A percentile compares a stretch with the other conserved stretches of the same genome.
Evolutionary conservation across 352 stramenopile species (phyloP).

Genomic region (Phytopythium oedochilum): DNA sequence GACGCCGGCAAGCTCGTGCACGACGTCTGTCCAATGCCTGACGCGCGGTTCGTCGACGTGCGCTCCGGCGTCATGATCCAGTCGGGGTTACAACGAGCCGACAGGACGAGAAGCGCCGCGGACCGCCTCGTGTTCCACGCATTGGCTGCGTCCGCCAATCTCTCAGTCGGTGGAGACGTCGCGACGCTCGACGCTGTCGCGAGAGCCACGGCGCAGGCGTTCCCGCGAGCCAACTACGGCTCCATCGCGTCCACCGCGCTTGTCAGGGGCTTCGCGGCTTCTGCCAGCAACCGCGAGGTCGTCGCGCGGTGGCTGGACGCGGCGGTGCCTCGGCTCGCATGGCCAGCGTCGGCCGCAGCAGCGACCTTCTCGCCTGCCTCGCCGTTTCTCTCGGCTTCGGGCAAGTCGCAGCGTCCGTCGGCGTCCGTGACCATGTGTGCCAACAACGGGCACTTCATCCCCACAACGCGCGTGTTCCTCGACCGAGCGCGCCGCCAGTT

Average conservation of each 20-base stretch:
- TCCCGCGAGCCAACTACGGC: conserved; percentile 10
- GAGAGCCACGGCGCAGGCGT: conserved; percentile 17
- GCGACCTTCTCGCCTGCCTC: conserved; percentile 10
- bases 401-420: conserved; percentile 8
- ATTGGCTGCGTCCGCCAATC: conserved; percentile 5
- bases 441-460: conserved; percentile 47
- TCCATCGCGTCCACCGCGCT: conserved; percentile 20
- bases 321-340: conserved; percentile 17
- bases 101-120: neutral
- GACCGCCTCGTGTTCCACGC: conserved; percentile 19
- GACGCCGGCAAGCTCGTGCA: conserved; percentile 54
- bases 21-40: conserved; percentile 52
- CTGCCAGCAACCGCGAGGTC: conserved; percentile 2
- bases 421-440: conserved; percentile 36
- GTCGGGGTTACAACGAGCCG: conserved; percentile 8
- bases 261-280: conserved; percentile 16
- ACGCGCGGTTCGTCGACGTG: conserved; percentile 64
- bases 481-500: conserved; percentile 45
- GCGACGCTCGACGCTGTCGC: conserved; percentile 16
- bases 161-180: conserved; percentile 7
- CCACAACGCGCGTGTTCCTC: conserved; percentile 30
- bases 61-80: conserved; percentile 28
- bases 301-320: conserved; percentile 7
- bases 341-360: conserved; percentile 12
- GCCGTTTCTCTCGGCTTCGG: conserved; percentile 12